These are phyloP conservation scores for Lentinula boryana DNA, from an alignment of 768 basidiomycete species.

Conservation along the genomic window DNA sequence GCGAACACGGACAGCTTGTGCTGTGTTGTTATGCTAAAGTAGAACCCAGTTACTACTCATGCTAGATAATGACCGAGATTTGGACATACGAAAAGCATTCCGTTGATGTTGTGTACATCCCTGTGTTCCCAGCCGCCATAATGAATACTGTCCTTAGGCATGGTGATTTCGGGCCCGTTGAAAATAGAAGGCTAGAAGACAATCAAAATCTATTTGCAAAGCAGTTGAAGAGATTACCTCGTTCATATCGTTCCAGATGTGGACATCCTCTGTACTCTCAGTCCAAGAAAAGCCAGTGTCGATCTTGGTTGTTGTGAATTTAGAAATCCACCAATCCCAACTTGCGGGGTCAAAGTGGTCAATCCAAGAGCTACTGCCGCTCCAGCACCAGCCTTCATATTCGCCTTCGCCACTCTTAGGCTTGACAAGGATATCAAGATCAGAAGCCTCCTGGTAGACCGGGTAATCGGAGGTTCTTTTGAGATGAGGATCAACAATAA, in stretches of 20 bases:
- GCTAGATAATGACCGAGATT: conserved; percentile 1
- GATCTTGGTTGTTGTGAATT: conserved; percentile 63
- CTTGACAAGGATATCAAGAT: conserved; percentile 80
- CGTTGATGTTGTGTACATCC: conserved; percentile 96
- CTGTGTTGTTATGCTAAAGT: conserved; percentile 74
- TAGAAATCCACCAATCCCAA: conserved; percentile 86
- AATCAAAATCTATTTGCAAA: not conserved
- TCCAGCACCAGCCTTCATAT: conserved; percentile 99
- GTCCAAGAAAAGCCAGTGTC: conserved; percentile 68
- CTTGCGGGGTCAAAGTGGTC: conserved; percentile 92
- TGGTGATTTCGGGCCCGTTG: conserved; percentile 92
- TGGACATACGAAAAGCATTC: conserved; percentile 75
- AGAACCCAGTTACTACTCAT: not conserved
- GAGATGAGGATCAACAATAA: conserved; percentile 94
- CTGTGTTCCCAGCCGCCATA: conserved; percentile 97
- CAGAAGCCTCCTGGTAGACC: conserved; percentile 78
- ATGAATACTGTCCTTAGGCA: conserved; percentile 67
- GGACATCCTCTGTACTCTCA: conserved; percentile 74
- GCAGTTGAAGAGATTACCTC: conserved; percentile 47
- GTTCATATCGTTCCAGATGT: conserved; percentile 99
- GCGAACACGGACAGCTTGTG: conserved; percentile 71
- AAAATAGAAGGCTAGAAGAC: conserved; percentile 85
- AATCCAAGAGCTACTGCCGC: conserved; percentile 92
- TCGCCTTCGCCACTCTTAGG: conserved; percentile 73
- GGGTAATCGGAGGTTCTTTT: conserved; percentile 79